These are phyloP conservation scores for Lentinula sp. DNA, from an alignment of 768 basidiomycete genomes.

Conservation along the genomic window DNA sequence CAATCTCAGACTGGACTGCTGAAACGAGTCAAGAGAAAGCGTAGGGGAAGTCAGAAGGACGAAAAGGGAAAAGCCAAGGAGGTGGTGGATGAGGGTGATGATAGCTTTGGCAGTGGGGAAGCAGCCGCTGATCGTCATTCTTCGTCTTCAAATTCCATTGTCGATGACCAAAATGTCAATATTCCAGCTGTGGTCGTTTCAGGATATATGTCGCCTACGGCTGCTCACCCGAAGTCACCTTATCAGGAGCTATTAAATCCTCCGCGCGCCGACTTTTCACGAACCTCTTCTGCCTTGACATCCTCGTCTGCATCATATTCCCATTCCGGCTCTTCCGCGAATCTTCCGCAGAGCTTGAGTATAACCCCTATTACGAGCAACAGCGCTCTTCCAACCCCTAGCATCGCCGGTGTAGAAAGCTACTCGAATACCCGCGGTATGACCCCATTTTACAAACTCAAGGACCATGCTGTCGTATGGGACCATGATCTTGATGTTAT, in stretches of 20 bases:
- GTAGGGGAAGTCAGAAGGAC: conserved; percentile 1
- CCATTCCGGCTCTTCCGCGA: not conserved
- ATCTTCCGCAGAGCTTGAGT: not conserved
- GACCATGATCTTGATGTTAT: conserved; percentile 49
- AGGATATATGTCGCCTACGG: not conserved
- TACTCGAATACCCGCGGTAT: conserved; percentile 45
- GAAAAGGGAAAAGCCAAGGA: conserved; percentile 17
- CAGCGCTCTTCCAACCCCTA: not conserved
- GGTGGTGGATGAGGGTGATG: conserved; percentile 10
- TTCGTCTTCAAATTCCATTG: not conserved
- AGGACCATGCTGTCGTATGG: conserved; percentile 64
- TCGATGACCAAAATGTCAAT: not conserved
- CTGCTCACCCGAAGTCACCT: not conserved
- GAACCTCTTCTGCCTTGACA: not conserved
- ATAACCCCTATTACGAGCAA: not conserved
- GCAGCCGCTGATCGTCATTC: not conserved
- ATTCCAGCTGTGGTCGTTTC: conserved; percentile 5
- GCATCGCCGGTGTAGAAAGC: not conserved
- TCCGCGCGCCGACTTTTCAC: not conserved
- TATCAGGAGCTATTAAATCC: not conserved
- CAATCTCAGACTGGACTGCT: conserved; percentile 27
- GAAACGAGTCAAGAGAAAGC: conserved; percentile 3
- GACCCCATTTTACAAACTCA: conserved; percentile 53
- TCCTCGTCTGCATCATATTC: not conserved
- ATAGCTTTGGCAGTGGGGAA: conserved; percentile 5